A percentile compares a stretch with the other conserved stretches of the same genome.
Conservation (phyloP, 306 rosid species). For the Cucumis sativus region DNA sequence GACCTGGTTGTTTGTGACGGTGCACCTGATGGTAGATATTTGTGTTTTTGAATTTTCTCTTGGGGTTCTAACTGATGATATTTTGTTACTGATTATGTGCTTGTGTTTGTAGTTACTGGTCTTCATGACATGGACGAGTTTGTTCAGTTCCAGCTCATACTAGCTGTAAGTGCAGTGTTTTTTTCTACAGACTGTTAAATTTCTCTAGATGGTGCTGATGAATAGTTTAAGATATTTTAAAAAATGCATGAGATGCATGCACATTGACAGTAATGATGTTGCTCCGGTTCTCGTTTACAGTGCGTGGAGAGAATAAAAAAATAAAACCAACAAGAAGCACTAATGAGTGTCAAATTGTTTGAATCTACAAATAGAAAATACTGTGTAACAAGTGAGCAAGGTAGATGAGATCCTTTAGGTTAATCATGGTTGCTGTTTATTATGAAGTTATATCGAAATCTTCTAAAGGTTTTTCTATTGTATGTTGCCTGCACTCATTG, state of each 20-base stretch:
- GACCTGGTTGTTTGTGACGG: conserved; percentile 98
- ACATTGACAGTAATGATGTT: neutral
- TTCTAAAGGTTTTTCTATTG: neutral
- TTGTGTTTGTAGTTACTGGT: conserved; percentile 66
- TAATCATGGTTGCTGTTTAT: neutral
- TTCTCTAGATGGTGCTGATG: neutral
- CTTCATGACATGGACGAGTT: conserved; percentile 99
- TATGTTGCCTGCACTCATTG: neutral
- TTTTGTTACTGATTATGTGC: conserved; percentile 4
- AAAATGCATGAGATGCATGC: neutral
- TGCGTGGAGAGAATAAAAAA: neutral
- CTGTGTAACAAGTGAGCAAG: neutral
- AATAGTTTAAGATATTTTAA: neutral
- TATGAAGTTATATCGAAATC: neutral
- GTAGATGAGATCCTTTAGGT: neutral
- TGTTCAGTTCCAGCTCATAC: conserved; percentile 91
- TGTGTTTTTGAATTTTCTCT: conserved; percentile 1
- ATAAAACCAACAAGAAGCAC: neutral
- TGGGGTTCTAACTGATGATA: neutral
- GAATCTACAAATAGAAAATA: neutral
- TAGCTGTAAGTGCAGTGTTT: conserved; percentile 56
- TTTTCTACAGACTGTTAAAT: neutral
- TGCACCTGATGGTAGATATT: conserved; percentile 78
- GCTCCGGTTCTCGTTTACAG: neutral
- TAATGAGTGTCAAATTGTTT: neutral